phyloP scores from a whole-genome alignment of 2,329 filamentous ascomycete genomes.

The Microsporum audouinii region DNA sequence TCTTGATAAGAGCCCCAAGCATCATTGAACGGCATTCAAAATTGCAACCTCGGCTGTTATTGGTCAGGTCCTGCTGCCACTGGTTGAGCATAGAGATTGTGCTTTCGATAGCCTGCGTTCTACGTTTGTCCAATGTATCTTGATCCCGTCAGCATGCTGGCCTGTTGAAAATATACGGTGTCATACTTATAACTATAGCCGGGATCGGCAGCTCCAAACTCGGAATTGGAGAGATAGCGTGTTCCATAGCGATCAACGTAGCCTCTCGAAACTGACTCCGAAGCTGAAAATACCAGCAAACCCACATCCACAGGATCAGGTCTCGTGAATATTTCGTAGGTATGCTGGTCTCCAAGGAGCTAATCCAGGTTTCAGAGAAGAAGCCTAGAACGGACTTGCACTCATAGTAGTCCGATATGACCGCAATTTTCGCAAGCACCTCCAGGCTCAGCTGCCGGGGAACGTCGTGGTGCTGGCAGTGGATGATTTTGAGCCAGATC shows the following conservation, averaged over 20 bases:
- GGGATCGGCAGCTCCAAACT: neutral
- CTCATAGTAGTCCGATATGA: constrained; percentile 19
- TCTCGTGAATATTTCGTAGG: constrained; percentile 4
- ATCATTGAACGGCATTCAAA: neutral
- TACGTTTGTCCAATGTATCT: neutral
- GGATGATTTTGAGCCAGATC: neutral
- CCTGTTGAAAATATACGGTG: neutral
- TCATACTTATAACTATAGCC: neutral
- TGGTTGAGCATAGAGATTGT: neutral
- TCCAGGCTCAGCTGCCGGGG: constrained; percentile 12
- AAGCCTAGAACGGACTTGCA: constrained; percentile 15
- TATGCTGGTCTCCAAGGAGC: constrained; percentile 5
- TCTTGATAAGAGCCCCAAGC: neutral
- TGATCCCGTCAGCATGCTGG: neutral
- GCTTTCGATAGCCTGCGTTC: neutral
- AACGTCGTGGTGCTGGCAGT: neutral
- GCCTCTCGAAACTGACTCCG: neutral
- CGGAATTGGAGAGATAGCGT: neutral
- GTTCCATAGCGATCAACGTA: neutral
- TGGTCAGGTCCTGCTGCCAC: neutral
- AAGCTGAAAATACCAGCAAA: neutral
- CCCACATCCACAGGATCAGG: neutral
- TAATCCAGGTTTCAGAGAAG: constrained; percentile 15
- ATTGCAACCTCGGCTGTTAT: neutral
- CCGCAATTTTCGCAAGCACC: constrained; percentile 18